Evolutionary conservation across 164 flowering plant genomes (phyloP).

Genomic region (Kingdonia uniflora): DNA sequence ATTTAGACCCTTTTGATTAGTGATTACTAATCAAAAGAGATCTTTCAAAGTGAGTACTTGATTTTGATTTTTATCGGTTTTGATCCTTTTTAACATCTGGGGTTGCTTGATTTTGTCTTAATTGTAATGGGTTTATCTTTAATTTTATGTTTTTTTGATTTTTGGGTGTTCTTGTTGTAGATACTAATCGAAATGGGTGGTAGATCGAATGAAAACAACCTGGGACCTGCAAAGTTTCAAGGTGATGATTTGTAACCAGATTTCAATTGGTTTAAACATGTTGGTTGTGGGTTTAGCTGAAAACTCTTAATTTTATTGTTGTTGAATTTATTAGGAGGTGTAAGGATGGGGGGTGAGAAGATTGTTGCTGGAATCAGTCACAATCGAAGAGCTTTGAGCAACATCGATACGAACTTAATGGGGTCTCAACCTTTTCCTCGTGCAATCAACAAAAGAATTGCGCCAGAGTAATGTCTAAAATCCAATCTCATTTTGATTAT

Average conservation of each 20-base stretch:
- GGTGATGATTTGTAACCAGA: slow-evolving; percentile 16
- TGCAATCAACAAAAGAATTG: slow-evolving; percentile 43
- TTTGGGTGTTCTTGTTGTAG: slow-evolving; percentile 1
- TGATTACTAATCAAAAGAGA: no score
- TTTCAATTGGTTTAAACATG: neutral
- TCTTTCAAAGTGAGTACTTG: no score
- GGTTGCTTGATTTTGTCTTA: no score
- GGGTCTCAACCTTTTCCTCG: slow-evolving; percentile 47
- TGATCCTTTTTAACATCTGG: no score
- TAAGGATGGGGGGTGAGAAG: slow-evolving; percentile 22
- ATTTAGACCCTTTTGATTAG: no score
- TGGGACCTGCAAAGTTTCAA: slow-evolving; percentile 25
- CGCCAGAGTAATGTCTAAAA: slow-evolving; percentile 26
- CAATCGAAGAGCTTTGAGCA: slow-evolving; percentile 59
- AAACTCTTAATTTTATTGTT: slow-evolving; percentile 1
- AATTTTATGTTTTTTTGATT: no score
- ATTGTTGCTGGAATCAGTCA: slow-evolving; percentile 25
- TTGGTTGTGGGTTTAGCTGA: neutral
- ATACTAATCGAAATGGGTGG: slow-evolving; percentile 31
- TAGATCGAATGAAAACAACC: slow-evolving; percentile 61
- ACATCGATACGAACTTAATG: slow-evolving; percentile 37
- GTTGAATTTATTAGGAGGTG: slow-evolving; percentile 7
- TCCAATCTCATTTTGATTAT: no score
- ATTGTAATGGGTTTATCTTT: no score
- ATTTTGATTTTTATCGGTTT: no score